A percentile compares a stretch with the other conserved stretches of the same genome.
Evolutionary conservation across 768 basidiomycete species (phyloP).

Genomic region (Mycena epipterygia): DNA sequence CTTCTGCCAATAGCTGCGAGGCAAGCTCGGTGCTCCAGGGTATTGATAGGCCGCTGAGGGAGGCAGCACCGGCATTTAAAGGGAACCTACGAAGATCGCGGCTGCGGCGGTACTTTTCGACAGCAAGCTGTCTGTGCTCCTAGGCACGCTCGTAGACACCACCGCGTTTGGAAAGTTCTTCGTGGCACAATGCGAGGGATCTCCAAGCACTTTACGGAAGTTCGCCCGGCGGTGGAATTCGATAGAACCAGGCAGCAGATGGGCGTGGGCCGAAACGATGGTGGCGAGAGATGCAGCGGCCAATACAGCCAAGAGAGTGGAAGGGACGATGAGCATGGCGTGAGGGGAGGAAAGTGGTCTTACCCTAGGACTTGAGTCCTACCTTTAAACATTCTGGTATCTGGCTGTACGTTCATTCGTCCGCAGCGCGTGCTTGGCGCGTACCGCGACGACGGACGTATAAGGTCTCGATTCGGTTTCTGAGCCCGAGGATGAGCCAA

Average conservation of each 20-base stretch:
- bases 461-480: too few relatives aligned
- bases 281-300: not conserved
- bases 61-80: too few relatives aligned
- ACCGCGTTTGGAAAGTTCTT: not conserved
- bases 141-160: constrained; percentile 18
- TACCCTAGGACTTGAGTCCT: too few relatives aligned
- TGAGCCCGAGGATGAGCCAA: too few relatives aligned
- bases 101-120: not conserved
- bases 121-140: not conserved
- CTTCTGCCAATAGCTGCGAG: too few relatives aligned
- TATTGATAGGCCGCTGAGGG: too few relatives aligned
- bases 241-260: not conserved
- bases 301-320: not conserved
- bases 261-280: not conserved
- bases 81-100: not conserved
- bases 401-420: too few relatives aligned
- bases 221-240: constrained; percentile 14
- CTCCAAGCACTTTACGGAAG: constrained; percentile 17
- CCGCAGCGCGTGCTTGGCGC: too few relatives aligned
- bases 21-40: too few relatives aligned
- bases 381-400: too few relatives aligned
- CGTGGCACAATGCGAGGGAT: constrained; percentile 21
- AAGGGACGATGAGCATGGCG: not conserved
- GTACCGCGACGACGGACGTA: too few relatives aligned
- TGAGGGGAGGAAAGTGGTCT: too few relatives aligned